Evolutionary conservation across 1,284 basidiomycete genomes (phyloP).

Genomic region (Leucoagaricus sp.): DNA sequence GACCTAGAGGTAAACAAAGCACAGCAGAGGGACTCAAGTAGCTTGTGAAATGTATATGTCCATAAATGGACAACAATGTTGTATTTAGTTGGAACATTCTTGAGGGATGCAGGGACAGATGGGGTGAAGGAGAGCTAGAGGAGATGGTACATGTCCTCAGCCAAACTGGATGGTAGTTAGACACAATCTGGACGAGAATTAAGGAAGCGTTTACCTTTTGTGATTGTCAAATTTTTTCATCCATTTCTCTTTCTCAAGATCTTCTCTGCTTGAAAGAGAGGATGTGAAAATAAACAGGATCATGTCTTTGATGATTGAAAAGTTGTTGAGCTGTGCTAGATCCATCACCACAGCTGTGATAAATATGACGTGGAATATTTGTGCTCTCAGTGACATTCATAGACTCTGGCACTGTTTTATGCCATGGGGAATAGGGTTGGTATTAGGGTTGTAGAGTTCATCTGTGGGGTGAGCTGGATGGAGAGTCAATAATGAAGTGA

Average conservation of each 20-base stretch:
- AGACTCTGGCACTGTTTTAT: conserved; percentile 61
- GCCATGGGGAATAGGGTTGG: conserved; percentile 64
- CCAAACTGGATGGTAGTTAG: conserved; percentile 55
- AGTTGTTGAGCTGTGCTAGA: conserved; percentile 54
- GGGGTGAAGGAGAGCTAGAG: conserved; percentile 87
- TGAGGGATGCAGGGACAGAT: conserved; percentile 83
- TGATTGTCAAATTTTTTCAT: conserved; percentile 64
- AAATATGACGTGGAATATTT: conserved; percentile 42
- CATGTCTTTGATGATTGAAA: conserved; percentile 83
- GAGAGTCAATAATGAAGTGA: conserved; percentile 54
- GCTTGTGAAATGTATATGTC: conserved; percentile 88
- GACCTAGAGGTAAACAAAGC: conserved; percentile 66
- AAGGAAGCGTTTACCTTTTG: conserved; percentile 54
- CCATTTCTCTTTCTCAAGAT: conserved; percentile 69
- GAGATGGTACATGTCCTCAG: conserved; percentile 87
- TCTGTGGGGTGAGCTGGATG: conserved; percentile 27
- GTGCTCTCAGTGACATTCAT: conserved; percentile 59
- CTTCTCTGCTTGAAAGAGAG: conserved; percentile 55
- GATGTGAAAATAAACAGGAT: conserved; percentile 78
- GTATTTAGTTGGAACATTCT: conserved; percentile 90
- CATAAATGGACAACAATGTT: conserved; percentile 94
- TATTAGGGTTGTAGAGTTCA: conserved; percentile 72
- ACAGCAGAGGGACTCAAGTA: conserved; percentile 88
- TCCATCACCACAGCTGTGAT: conserved; percentile 35
- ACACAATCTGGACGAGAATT: conserved; percentile 8